phyloP scores from a whole-genome alignment of 306 rosid genomes.

The Comarum palustre region DNA sequence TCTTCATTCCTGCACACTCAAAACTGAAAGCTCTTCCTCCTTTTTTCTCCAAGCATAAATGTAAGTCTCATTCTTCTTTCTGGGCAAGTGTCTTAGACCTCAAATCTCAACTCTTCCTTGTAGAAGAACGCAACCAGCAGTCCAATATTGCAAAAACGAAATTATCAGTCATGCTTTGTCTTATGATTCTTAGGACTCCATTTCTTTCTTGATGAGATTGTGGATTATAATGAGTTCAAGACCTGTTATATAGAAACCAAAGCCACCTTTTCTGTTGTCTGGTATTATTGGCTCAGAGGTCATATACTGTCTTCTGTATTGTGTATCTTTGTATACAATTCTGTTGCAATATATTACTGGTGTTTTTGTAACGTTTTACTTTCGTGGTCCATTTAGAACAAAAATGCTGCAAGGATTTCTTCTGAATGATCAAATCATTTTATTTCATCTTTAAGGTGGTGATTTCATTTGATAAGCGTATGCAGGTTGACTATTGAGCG shows the following conservation, averaged over 20 bases:
- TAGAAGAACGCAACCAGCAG: neutral
- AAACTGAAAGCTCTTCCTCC: neutral
- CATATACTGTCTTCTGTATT: neutral
- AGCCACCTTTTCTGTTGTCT: neutral
- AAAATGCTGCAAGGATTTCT: neutral
- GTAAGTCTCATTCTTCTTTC: constrained; percentile 10
- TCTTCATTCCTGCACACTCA: constrained; percentile 5
- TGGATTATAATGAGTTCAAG: neutral
- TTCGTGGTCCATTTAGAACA: neutral
- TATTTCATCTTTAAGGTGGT: neutral
- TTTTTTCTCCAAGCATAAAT: constrained; percentile 25
- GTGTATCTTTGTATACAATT: neutral
- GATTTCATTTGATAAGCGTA: constrained; percentile 13
- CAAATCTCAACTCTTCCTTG: neutral
- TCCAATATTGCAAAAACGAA: neutral
- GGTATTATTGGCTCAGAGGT: neutral
- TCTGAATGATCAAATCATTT: neutral
- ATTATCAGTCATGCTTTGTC: neutral
- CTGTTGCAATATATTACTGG: neutral
- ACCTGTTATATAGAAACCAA: neutral
- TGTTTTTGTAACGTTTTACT: neutral
- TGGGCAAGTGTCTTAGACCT: neutral
- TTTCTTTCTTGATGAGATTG: neutral
- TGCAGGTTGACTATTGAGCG: constrained; percentile 36
- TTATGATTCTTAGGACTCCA: neutral